phyloP scores from a whole-genome alignment of 2,329 filamentous ascomycete genomes.

The Hypoxylon sp. region DNA sequence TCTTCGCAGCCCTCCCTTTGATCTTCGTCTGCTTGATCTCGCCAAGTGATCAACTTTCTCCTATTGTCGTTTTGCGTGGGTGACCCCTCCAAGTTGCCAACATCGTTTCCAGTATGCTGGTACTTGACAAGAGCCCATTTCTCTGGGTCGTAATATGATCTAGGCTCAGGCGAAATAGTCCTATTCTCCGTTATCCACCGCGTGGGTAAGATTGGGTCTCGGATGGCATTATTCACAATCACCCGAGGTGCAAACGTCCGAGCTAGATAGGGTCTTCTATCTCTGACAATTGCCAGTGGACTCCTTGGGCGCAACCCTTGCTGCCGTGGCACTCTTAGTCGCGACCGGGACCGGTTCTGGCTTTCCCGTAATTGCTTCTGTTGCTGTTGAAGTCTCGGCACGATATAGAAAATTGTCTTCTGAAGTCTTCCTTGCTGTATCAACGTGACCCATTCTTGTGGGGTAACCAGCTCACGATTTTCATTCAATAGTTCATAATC shows the following conservation, averaged over 20 bases:
- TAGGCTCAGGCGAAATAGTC: slow-evolving; percentile 10
- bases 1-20: not conserved
- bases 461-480: slow-evolving; percentile 10
- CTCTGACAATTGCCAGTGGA: not conserved
- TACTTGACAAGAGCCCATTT: slow-evolving; percentile 16
- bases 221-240: not conserved
- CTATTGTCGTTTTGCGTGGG: not conserved
- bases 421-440: slow-evolving; percentile 16
- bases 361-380: slow-evolving; percentile 5
- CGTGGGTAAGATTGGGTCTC: not conserved
- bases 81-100: not conserved
- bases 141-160: slow-evolving; percentile 1
- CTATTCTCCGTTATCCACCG: slow-evolving; percentile 15
- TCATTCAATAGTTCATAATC: slow-evolving; percentile 10
- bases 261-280: not conserved
- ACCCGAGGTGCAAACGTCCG: not conserved
- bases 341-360: slow-evolving; percentile 5
- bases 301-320: not conserved
- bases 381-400: slow-evolving; percentile 15
- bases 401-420: slow-evolving; percentile 8
- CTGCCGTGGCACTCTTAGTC: not conserved
- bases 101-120: not conserved
- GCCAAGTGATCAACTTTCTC: slow-evolving; percentile 16
- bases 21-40: slow-evolving; percentile 2
- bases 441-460: slow-evolving; percentile 18